Evolutionary conservation across 805 yeast genomes (phyloP), one percentile per base, ranked within the genome.

Genomic region (Candida dajiaensis): DNA sequence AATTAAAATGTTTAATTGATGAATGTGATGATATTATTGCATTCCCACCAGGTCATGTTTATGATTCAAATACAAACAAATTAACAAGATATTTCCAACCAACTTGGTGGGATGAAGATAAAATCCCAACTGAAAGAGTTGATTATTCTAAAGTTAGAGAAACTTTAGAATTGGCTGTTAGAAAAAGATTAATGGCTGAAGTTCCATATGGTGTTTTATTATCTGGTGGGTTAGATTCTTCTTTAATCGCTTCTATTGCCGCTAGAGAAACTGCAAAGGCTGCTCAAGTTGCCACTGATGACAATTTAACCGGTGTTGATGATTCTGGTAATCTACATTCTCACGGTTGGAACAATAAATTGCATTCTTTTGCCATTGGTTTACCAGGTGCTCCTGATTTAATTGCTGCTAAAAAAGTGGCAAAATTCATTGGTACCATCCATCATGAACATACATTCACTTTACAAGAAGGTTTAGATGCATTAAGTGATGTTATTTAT

Each of bases 141-240:
- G 96, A 92, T 66, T 80, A 74, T 64, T 79, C 66, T 61, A 58
- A 70, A 49, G 78, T 94, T 51, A 83, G 97, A 69, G 85, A 83
- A 61, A 68, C 87, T 42, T 78, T 94, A 65, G 99, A 94, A 70
- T 72, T 85, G 71, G 89, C 99, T 42, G 99, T 94, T 46, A 85
- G 99, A 77, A 94, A 94, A 86, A 85, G 99, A 78, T 79, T 94
- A 62, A 94, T 94, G 99, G 94, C 98, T 47, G 99, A 94, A 75
- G 99, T 94, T 51, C 98, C 99, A 47, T 94, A 88, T 69, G 99
- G 99, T 73, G 99, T 94, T 41, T 74, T 94, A 58, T 76, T 94
- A 57, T 89, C 97, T 20, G 99, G 99, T 66, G 99, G 99, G 56
- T 79, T 94, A 63, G 99, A 94, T 68, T 89, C 97, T 41, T 89